Percentiles rank a stretch among this genome's conserved stretches.
These are phyloP conservation scores for Pseudopyricularia javanii DNA, from an alignment of 2,329 filamentous ascomycete genomes.

Conservation along the genomic window DNA sequence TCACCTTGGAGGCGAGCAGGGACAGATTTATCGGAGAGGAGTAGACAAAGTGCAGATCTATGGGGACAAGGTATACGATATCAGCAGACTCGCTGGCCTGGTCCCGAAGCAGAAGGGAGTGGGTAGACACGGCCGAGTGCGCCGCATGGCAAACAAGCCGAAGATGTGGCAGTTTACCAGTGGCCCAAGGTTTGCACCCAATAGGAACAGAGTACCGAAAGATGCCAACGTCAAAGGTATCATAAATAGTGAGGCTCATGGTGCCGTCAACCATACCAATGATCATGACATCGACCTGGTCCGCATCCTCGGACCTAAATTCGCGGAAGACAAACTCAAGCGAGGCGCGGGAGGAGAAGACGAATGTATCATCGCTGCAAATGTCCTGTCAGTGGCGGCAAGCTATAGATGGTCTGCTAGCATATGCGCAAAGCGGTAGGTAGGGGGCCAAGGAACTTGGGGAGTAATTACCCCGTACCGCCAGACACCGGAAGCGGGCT, in stretches of 20 bases:
- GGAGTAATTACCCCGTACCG: slow-evolving; percentile 42
- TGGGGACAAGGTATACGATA: slow-evolving; percentile 51
- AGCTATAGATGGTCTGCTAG: background rate
- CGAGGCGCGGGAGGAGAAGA: slow-evolving; percentile 58
- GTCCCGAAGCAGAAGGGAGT: slow-evolving; percentile 50
- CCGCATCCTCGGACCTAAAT: slow-evolving; percentile 50
- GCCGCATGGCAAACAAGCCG: slow-evolving; percentile 51
- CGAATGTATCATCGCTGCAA: slow-evolving; percentile 39
- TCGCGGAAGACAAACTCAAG: slow-evolving; percentile 59
- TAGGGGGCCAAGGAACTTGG: background rate
- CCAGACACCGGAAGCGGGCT: slow-evolving; percentile 56
- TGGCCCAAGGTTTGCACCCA: slow-evolving; percentile 10
- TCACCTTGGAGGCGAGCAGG: slow-evolving; percentile 74
- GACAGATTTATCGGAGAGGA: slow-evolving; percentile 71
- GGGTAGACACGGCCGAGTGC: slow-evolving; percentile 62
- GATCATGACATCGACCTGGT: slow-evolving; percentile 69
- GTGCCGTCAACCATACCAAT: slow-evolving; percentile 59
- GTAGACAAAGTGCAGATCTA: slow-evolving; percentile 75
- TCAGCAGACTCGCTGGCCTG: slow-evolving; percentile 22
- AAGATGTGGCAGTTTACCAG: slow-evolving; percentile 11
- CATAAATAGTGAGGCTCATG: slow-evolving; percentile 71
- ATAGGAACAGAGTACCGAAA: slow-evolving; percentile 36
- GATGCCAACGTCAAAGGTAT: slow-evolving; percentile 68
- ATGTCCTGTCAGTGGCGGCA: background rate
- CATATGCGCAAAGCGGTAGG: background rate